Percentiles rank a stretch among this genome's conserved stretches.
These are phyloP conservation scores for Ocimum tenuiflorum DNA, from an alignment of 257 asterid species.

Conservation along the genomic window DNA sequence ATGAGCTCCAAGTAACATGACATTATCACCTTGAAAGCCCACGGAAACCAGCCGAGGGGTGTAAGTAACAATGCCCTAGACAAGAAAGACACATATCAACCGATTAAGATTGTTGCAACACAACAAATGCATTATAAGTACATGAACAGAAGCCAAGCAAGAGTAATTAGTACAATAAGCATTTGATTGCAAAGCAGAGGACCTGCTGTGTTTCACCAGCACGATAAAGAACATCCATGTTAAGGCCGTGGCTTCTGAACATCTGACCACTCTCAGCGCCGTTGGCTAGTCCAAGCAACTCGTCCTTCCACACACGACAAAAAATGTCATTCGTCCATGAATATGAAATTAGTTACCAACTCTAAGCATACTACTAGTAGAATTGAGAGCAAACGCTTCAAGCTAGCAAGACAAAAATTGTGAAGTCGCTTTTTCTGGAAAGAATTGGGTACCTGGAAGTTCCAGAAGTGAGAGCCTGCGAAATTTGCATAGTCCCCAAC, in stretches of 20 bases:
- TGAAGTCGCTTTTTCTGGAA: background rate
- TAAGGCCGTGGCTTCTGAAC: constrained; percentile 54
- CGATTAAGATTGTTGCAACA: background rate
- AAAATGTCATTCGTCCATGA: constrained; percentile 6
- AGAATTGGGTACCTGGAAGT: constrained; percentile 58
- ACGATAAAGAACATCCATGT: constrained; percentile 78
- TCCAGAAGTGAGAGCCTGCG: constrained; percentile 95
- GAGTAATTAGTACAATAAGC: background rate
- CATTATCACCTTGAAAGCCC: constrained; percentile 65
- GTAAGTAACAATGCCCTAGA: constrained; percentile 79
- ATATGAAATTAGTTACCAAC: background rate
- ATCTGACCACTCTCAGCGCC: constrained; percentile 41
- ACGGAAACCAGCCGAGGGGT: constrained; percentile 88
- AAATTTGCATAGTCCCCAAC: constrained; percentile 71
- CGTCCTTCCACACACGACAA: constrained; percentile 58
- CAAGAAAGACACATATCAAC: constrained; percentile 16
- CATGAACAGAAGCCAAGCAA: background rate
- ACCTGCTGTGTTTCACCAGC: constrained; percentile 88
- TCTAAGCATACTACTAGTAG: background rate
- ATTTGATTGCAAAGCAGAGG: background rate
- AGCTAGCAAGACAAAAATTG: background rate
- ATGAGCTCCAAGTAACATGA: background rate
- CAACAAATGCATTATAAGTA: background rate
- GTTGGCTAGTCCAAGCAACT: constrained; percentile 86
- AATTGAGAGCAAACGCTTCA: background rate